Conservation (phyloP, 208 protist genomes). For the Wallacemonas sp. region DNA sequence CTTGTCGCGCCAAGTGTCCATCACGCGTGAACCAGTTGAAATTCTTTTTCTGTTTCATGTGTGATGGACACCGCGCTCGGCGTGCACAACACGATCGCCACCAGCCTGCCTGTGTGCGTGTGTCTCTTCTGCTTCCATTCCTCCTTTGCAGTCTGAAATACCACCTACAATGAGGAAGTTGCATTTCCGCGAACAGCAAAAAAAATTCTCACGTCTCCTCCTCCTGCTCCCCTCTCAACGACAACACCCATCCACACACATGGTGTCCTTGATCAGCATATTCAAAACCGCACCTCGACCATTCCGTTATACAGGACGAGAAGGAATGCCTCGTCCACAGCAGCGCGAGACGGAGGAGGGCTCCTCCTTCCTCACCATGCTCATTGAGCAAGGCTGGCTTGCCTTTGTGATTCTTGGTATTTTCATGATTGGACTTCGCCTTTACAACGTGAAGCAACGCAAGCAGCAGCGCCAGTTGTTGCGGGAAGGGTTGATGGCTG, state of each 20-base stretch:
- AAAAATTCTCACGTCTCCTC: conserved; percentile 5
- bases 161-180: too few species aligned
- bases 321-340: conserved; percentile 29
- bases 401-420: conserved; percentile 70
- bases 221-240: background rate
- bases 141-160: too few species aligned
- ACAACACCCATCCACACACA: too few species aligned
- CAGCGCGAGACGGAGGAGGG: conserved; percentile 23
- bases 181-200: too few species aligned
- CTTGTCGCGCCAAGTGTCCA: too few species aligned
- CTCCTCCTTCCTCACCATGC: conserved; percentile 21
- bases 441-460: conserved; percentile 82
- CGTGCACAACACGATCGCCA: too few species aligned
- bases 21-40: too few species aligned
- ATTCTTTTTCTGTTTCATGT: too few species aligned
- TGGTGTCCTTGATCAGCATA: too few species aligned
- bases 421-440: conserved; percentile 70
- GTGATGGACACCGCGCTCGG: too few species aligned
- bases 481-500: conserved; percentile 62
- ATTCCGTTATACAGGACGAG: background rate
- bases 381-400: conserved; percentile 72
- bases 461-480: conserved; percentile 52
- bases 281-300: background rate
- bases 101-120: too few species aligned
- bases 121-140: too few species aligned